Base-by-base conservation (phyloP, 352 stramenopile species). In the Phytophthora rubi region DNA sequence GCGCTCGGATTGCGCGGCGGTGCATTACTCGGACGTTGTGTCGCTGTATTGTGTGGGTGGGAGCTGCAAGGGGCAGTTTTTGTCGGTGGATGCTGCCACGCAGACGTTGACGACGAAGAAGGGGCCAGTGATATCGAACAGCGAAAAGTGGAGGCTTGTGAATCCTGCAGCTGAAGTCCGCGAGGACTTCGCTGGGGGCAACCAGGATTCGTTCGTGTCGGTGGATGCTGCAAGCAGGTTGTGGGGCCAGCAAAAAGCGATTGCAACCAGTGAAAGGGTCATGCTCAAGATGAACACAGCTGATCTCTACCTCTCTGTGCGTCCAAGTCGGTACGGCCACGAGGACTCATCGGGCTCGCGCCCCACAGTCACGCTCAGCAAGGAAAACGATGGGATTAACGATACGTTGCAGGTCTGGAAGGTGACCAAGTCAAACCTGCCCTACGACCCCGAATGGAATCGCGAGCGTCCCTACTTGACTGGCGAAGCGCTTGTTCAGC, bases 361-460 rank as follows among this genome's bases (percentile, higher is more conserved):
- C 6, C 59, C 76, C 7, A 70, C 48, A 18, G 76, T 92, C 1
- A 58, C 81, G 7, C 69, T 94, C 0, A 80, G 75, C 57, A 78
- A 81, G 26, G 71, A 86, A 53, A 83, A 83, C 33, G 84, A 90
- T 33, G 76, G 63, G 4, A 76, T 77, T 4, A 75, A 86, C 37
- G 77, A 89, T 42, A 76, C 73, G 2, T 44, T 88, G 47, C 88
- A 96, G 59, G 66, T 89, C 6, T 96, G 89, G 89, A 88, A 92
- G 49, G 68, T 95, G 26, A 95, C 89, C n/a, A 95, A 96, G 55
- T 86, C 86, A 16, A 96, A 94, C 51, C 76, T 96, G 35, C 89
- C 89, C 3, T 95, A 91, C 48, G 88, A 96, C 61, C 89, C 89
- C 33, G 76, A 80, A 32, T 96, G 89, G 89, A 96, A 96, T 66